These are phyloP conservation scores for Candida parachauliodes DNA, from an alignment of 805 yeast genomes.

Conservation along the genomic window DNA sequence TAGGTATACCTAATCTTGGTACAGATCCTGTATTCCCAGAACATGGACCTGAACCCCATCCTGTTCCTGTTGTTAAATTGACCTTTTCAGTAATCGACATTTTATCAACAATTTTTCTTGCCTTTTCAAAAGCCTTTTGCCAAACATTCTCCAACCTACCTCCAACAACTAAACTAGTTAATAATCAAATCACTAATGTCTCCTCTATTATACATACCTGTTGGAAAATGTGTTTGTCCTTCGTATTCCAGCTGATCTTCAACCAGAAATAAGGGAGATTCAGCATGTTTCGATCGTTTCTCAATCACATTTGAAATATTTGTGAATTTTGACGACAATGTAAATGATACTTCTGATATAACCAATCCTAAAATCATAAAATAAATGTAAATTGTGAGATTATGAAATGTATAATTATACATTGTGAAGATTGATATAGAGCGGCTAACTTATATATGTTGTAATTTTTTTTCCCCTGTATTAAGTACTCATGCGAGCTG, in stretches of 20 bases:
- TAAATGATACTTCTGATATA: not conserved
- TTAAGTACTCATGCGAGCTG: constrained; percentile 37
- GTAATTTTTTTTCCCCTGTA: not conserved
- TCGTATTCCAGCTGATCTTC: constrained; percentile 27
- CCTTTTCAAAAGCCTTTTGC: constrained; percentile 56
- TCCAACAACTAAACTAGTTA: constrained; percentile 31
- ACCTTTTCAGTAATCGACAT: constrained; percentile 59
- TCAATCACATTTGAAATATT: constrained; percentile 7
- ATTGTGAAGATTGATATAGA: too few species aligned
- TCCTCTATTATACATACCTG: constrained; percentile 29
- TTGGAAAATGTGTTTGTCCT: constrained; percentile 31
- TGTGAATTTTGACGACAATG: constrained; percentile 8
- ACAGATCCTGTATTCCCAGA: constrained; percentile 60
- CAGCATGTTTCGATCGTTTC: constrained; percentile 30
- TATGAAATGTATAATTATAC: too few species aligned
- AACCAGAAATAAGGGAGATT: constrained; percentile 23
- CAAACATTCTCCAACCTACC: constrained; percentile 50
- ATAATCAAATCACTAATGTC: too few species aligned
- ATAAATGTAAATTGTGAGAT: too few species aligned
- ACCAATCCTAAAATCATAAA: not conserved
- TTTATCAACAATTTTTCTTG: constrained; percentile 50
- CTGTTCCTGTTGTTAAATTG: constrained; percentile 61
- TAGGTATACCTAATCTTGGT: constrained; percentile 51
- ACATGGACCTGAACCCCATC: constrained; percentile 62
- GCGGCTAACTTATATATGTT: too few species aligned